Percentiles rank a stretch among this genome's conserved stretches.
Conservation (phyloP, 2,329 filamentous ascomycete genomes). For the Diaporthe citrichinensis region DNA sequence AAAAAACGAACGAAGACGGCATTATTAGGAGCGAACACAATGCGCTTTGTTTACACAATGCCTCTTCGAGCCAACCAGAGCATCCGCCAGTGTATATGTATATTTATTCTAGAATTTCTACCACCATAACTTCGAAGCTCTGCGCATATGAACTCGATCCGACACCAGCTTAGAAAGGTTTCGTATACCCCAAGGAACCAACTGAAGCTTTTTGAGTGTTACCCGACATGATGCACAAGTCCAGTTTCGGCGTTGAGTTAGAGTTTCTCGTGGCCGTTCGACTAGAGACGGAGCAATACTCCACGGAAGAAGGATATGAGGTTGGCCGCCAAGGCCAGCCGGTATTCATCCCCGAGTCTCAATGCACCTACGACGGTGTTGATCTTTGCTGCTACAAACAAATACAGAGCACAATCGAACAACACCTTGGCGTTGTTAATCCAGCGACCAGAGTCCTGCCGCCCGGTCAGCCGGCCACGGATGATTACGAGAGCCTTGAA, state of each 20-base stretch:
- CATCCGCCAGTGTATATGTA: not conserved
- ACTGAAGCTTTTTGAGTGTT: not conserved
- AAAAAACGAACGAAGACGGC: not conserved
- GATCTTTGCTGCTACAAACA: not conserved
- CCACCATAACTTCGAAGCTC: not conserved
- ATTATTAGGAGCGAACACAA: not conserved
- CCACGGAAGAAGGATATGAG: not conserved
- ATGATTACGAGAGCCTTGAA: not conserved
- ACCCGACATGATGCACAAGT: not conserved
- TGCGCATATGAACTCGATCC: not conserved
- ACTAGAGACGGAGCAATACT: not conserved
- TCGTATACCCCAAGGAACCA: not conserved
- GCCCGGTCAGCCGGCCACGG: not conserved
- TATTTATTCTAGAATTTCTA: not conserved
- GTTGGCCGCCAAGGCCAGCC: not conserved
- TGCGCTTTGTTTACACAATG: not conserved
- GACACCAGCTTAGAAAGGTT: not conserved
- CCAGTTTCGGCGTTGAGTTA: slow-evolving; percentile 19
- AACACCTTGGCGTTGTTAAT: not conserved
- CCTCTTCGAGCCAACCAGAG: not conserved
- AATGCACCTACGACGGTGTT: not conserved
- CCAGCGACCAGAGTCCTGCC: not conserved
- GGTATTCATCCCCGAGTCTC: not conserved
- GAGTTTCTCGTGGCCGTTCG: slow-evolving; percentile 6
- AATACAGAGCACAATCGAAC: not conserved